These are phyloP conservation scores for Leccinum longicurvipes DNA, from an alignment of 768 basidiomycete genomes.

Conservation along the genomic window DNA sequence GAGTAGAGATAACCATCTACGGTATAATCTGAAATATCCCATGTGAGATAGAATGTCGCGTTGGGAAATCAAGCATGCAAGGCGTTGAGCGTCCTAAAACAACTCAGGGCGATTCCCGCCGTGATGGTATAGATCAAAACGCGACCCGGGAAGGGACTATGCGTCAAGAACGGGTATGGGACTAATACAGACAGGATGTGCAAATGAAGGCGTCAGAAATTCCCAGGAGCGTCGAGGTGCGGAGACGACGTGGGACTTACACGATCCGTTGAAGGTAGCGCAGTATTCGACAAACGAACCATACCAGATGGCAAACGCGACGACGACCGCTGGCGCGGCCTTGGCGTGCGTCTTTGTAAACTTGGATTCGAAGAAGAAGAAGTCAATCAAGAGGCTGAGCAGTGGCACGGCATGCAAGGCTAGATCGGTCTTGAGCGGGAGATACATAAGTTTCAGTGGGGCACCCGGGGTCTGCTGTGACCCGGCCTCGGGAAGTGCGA, in stretches of 20 bases:
- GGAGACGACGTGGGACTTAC: constrained; percentile 39
- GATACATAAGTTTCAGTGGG: constrained; percentile 25
- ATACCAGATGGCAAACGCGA: constrained; percentile 46
- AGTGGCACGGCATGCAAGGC: constrained; percentile 65
- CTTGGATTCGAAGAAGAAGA: constrained; percentile 60
- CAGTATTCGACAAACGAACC: constrained; percentile 65
- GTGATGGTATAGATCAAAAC: constrained; percentile 57
- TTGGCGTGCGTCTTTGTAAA: constrained; percentile 34
- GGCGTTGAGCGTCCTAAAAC: constrained; percentile 58
- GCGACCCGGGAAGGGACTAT: constrained; percentile 50
- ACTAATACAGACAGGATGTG: constrained; percentile 37
- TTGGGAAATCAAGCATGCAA: constrained; percentile 40
- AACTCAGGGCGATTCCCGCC: constrained; percentile 47
- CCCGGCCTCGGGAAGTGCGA: constrained; percentile 35
- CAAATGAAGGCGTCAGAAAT: constrained; percentile 1
- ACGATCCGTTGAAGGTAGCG: constrained; percentile 55
- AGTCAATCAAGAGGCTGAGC: constrained; percentile 58
- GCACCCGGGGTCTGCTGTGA: background rate
- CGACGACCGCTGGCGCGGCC: constrained; percentile 13
- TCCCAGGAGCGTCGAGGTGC: background rate
- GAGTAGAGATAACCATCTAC: background rate
- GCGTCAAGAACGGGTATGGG: constrained; percentile 80
- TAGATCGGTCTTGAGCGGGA: constrained; percentile 58
- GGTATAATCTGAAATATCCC: background rate
- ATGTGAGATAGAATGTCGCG: background rate